phyloP scores from a whole-genome alignment of 805 yeast genomes.

The Priceomyces haplophilus region DNA sequence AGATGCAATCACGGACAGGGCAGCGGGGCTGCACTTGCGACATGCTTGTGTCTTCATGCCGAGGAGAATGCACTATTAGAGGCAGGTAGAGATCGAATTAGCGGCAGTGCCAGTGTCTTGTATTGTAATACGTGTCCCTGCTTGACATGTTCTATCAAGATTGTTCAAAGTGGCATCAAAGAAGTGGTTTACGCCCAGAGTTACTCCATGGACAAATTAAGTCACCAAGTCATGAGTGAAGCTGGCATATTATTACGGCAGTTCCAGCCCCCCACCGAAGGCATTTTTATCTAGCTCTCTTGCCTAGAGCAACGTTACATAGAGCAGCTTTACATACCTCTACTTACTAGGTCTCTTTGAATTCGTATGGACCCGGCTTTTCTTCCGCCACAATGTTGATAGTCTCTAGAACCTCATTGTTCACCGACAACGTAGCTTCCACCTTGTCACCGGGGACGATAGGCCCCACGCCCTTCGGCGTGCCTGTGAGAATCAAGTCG shows the following conservation, averaged over 20 bases:
- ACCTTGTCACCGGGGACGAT: constrained; percentile 76
- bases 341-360: constrained; percentile 25
- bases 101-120: constrained; percentile 54
- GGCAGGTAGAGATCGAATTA: constrained; percentile 83
- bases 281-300: constrained; percentile 35
- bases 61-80: constrained; percentile 95
- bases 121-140: constrained; percentile 99
- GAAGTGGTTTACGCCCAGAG: constrained; percentile 93
- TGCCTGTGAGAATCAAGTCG: constrained; percentile 90
- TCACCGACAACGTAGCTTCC: constrained; percentile 57
- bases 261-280: constrained; percentile 40
- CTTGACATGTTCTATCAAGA: constrained; percentile 90
- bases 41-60: constrained; percentile 93
- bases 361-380: constrained; percentile 46
- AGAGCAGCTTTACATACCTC: constrained; percentile 1
- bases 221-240: constrained; percentile 65
- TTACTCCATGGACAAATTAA: constrained; percentile 85
- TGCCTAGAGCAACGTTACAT: too few relatives aligned
- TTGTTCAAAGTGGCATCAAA: constrained; percentile 84
- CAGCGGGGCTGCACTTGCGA: constrained; percentile 63
- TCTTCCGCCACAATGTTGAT: constrained; percentile 53
- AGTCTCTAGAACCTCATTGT: constrained; percentile 55
- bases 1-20: constrained; percentile 76
- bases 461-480: constrained; percentile 96
- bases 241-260: constrained; percentile 72